Evolutionary conservation across 331 rosid genomes (phyloP), one percentile per base, ranked within the genome.

Genomic region (Acacia concinna): DNA sequence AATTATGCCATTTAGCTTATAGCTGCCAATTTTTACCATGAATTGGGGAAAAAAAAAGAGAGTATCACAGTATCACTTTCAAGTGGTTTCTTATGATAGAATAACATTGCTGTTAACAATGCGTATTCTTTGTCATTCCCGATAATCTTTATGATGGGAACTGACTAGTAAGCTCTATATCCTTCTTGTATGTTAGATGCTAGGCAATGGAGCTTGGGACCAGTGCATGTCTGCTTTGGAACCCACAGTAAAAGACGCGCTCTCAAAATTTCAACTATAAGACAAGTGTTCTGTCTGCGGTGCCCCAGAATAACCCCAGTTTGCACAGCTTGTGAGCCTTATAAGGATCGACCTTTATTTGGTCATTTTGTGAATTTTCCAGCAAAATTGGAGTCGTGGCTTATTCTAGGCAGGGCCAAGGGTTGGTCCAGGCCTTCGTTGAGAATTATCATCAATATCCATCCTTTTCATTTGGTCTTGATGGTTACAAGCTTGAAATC

Each of bases 211-310:
- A 83, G 97, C 91, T 1, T 96, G 99, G 99, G 99, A 96, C 77
- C 99, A 96, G 85, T 93, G 93, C 72, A 89, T 88, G 94, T 89
- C 99, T 81, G 91, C 93, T 71, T 87, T 96, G 90, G 99, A 91
- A 83, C 92, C 98, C 49, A 85, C 91, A 28, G 84, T 87, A 74
- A 93, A 88, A 93, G 98, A 91, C 51, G 86, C 87, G 84, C 93
- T 96, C 69, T 93, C 97, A 52, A 89, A 93, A 82, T 96, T 91
- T 92, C 95, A 86, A 89, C 91, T 93, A 68, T 96, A 85, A 84
- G 63, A 64, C 74, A 20, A 37, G 43, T 37, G 41, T 46, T 27
- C 65, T 56, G 38, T 72, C 34, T 69, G 49, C 31, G 81, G 73
- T 56, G 81, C 70, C 70, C 73, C 85, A 71, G 69, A 23, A 60